A percentile compares a stretch with the other conserved stretches of the same genome.
Conservation (phyloP, 495 filamentous ascomycete species). For the Neurospora sublineolata region DNA sequence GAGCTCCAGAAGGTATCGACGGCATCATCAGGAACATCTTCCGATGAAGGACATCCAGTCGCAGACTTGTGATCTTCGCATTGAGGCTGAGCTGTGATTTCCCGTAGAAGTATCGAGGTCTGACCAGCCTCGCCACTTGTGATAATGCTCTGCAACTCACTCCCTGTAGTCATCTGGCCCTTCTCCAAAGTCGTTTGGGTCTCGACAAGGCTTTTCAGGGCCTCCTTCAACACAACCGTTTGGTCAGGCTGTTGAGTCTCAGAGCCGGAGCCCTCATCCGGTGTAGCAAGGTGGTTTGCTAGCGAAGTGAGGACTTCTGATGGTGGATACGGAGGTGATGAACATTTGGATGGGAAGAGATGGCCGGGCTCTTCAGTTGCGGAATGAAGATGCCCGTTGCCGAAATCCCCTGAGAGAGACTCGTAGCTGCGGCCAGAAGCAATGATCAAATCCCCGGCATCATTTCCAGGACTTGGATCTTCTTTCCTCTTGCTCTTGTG, state of each 20-base stretch:
- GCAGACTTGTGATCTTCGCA: not conserved
- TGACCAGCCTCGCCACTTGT: not conserved
- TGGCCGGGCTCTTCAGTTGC: not conserved
- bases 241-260: not conserved
- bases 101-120: not conserved
- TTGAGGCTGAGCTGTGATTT: not conserved
- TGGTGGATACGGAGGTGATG: not conserved
- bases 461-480: not conserved
- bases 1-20: not conserved
- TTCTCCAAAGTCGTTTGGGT: not conserved
- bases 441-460: not conserved
- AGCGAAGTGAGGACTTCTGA: not conserved
- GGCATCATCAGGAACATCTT: not conserved
- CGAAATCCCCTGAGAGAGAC: not conserved
- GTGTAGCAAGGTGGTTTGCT: not conserved
- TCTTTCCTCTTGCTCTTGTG: not conserved
- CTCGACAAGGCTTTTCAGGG: not conserved
- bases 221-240: not conserved
- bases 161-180: not conserved
- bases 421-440: not conserved
- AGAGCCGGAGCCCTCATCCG: not conserved
- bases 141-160: not conserved
- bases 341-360: not conserved
- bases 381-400: not conserved
- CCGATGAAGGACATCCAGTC: not conserved